These are phyloP conservation scores for Amaranthus hypochondriacus DNA, from an alignment of 148 eudicot genomes.

Conservation along the genomic window DNA sequence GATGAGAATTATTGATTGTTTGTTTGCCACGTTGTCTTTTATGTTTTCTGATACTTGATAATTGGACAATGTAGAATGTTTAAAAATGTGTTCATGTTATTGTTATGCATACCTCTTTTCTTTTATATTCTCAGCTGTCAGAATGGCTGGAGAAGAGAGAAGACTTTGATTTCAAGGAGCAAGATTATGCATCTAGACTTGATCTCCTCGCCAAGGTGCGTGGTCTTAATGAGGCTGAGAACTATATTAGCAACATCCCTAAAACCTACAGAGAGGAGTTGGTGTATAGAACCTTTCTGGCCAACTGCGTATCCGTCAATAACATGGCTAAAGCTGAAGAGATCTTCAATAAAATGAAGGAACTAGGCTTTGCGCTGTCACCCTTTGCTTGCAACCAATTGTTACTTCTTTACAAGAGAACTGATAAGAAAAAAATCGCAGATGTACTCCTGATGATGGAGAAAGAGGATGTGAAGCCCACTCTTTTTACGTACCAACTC, in stretches of 20 bases:
- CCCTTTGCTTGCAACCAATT: slow-evolving; percentile 70
- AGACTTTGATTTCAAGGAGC: slow-evolving; percentile 41
- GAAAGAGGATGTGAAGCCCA: slow-evolving; percentile 68
- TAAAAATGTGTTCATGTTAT: not conserved
- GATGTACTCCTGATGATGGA: slow-evolving; percentile 80
- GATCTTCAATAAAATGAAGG: slow-evolving; percentile 78
- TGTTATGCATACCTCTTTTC: not conserved
- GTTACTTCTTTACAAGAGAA: slow-evolving; percentile 65
- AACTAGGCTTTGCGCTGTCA: slow-evolving; percentile 43
- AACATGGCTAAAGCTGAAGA: slow-evolving; percentile 61
- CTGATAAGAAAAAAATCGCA: slow-evolving; percentile 68
- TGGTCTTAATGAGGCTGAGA: slow-evolving; percentile 60
- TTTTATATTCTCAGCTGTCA: slow-evolving; percentile 46
- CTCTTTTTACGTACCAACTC: slow-evolving; percentile 57
- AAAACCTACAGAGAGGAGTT: slow-evolving; percentile 49
- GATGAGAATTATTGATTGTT: not conserved
- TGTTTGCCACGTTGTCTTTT: not conserved
- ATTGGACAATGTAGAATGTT: not conserved
- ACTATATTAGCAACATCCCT: slow-evolving; percentile 53
- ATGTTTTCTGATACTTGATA: not conserved
- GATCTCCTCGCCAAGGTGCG: slow-evolving; percentile 73
- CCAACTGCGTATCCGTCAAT: slow-evolving; percentile 45
- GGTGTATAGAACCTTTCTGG: slow-evolving; percentile 61
- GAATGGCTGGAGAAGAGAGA: slow-evolving; percentile 70
- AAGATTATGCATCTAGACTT: slow-evolving; percentile 63